Evolutionary conservation across 805 yeast species (phyloP).

Genomic region (Yarrowia keelungensis): DNA sequence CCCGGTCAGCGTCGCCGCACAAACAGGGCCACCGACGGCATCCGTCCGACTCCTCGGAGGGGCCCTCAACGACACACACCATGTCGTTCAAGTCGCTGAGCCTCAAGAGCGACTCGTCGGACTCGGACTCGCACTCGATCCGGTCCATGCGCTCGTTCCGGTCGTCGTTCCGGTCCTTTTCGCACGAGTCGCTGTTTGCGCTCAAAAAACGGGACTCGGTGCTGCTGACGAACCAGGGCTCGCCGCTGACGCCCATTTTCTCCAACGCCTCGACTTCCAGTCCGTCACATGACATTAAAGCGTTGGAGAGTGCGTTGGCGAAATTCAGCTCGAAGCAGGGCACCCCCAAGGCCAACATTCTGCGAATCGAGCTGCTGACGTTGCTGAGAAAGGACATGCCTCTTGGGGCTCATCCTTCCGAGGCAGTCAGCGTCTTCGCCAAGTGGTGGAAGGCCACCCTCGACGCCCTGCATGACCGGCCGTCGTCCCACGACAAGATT

Average conservation of each 20-base stretch:
- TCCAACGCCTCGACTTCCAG: background rate
- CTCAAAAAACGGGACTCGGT: slow-evolving; percentile 14
- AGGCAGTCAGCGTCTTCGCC: slow-evolving; percentile 47
- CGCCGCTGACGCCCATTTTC: slow-evolving; percentile 31
- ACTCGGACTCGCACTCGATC: slow-evolving; percentile 21
- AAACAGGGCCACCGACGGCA: background rate
- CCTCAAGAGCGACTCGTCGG: slow-evolving; percentile 19
- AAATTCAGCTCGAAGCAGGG: slow-evolving; percentile 48
- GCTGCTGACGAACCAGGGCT: background rate
- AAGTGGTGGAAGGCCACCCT: slow-evolving; percentile 53
- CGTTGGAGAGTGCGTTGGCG: slow-evolving; percentile 46
- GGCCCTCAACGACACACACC: background rate
- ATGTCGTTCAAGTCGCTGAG: slow-evolving; percentile 12
- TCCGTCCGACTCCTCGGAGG: background rate
- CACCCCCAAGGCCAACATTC: slow-evolving; percentile 50
- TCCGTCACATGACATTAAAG: slow-evolving; percentile 44
- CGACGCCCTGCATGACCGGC: slow-evolving; percentile 46
- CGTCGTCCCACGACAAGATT: slow-evolving; percentile 50
- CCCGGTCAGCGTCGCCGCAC: slow-evolving; percentile 13
- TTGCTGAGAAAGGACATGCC: slow-evolving; percentile 47
- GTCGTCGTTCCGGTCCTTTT: slow-evolving; percentile 36
- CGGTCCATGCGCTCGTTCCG: slow-evolving; percentile 34
- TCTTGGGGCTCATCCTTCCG: slow-evolving; percentile 42
- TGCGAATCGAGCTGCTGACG: slow-evolving; percentile 55
- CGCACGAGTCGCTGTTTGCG: slow-evolving; percentile 35